Evolutionary conservation across 768 basidiomycete genomes (phyloP).

Genomic region (Tephrocybe sp.): DNA sequence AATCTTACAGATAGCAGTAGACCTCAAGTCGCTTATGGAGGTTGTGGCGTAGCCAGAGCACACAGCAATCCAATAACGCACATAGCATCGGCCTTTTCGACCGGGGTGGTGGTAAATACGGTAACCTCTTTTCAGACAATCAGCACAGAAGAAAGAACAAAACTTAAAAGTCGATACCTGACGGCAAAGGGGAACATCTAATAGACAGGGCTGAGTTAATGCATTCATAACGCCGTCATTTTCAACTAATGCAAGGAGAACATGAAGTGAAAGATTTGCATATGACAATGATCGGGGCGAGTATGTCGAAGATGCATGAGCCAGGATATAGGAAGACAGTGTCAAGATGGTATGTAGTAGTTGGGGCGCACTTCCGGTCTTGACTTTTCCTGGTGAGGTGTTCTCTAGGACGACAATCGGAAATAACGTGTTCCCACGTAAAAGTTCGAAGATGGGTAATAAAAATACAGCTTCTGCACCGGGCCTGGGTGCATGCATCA

Average conservation of each 20-base stretch:
- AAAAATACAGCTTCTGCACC: constrained; percentile 57
- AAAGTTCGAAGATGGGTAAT: constrained; percentile 60
- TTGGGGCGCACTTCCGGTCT: constrained; percentile 23
- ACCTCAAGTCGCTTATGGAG: constrained; percentile 61
- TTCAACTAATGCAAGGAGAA: constrained; percentile 49
- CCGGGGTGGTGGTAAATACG: constrained; percentile 41
- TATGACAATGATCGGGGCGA: constrained; percentile 61
- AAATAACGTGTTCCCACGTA: constrained; percentile 49
- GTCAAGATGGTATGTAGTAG: constrained; percentile 49
- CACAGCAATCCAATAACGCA: constrained; percentile 63
- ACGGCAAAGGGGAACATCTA: constrained; percentile 54
- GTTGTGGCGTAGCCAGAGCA: constrained; percentile 71
- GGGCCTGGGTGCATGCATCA: constrained; percentile 39
- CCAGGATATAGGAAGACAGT: constrained; percentile 61
- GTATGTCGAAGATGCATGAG: constrained; percentile 61
- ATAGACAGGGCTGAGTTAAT: constrained; percentile 39
- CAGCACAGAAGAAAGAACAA: constrained; percentile 1
- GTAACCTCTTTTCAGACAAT: constrained; percentile 38
- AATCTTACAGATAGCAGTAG: constrained; percentile 51
- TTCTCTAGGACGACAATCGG: constrained; percentile 41
- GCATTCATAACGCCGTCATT: constrained; percentile 43
- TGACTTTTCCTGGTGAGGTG: constrained; percentile 21
- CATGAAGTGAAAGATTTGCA: constrained; percentile 54
- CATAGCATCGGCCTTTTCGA: constrained; percentile 46
- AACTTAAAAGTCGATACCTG: constrained; percentile 40